These are phyloP conservation scores for Xylaria sp. DNA, from an alignment of 2,329 filamentous ascomycete genomes.

Conservation along the genomic window DNA sequence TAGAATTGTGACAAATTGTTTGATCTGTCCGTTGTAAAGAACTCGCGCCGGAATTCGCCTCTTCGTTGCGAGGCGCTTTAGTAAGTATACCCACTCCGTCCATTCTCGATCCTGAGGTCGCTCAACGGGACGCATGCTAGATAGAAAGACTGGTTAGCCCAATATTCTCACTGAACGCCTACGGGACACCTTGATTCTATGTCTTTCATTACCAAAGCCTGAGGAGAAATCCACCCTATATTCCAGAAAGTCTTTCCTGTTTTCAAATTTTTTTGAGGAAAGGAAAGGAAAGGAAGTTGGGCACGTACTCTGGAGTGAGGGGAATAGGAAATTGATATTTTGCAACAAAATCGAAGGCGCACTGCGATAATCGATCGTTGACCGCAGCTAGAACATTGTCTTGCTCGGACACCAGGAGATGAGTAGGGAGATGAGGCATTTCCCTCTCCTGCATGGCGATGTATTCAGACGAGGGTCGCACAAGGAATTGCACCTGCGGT, in stretches of 20 bases:
- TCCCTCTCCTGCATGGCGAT: constrained; percentile 82
- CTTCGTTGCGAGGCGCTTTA: constrained; percentile 87
- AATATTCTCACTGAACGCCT: neutral
- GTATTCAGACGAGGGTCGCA: constrained; percentile 75
- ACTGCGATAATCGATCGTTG: constrained; percentile 85
- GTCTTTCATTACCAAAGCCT: neutral
- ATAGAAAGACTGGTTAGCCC: constrained; percentile 21
- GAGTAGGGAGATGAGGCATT: constrained; percentile 82
- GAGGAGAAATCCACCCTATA: neutral
- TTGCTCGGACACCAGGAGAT: constrained; percentile 84
- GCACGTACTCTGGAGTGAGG: constrained; percentile 72
- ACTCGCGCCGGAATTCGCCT: constrained; percentile 84
- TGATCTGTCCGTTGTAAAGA: constrained; percentile 89
- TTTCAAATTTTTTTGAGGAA: neutral
- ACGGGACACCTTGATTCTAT: neutral
- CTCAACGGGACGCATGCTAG: constrained; percentile 68
- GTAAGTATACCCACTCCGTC: constrained; percentile 91
- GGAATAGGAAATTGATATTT: constrained; percentile 93
- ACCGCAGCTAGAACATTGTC: constrained; percentile 82
- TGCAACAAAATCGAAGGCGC: constrained; percentile 89
- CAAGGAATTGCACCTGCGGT: constrained; percentile 78
- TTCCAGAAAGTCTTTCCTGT: neutral
- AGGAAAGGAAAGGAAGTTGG: neutral
- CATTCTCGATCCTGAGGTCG: constrained; percentile 67
- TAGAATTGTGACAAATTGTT: constrained; percentile 87